Evolutionary conservation across 805 yeast species (phyloP).

Genomic region (Candida pseudofarinosa): DNA sequence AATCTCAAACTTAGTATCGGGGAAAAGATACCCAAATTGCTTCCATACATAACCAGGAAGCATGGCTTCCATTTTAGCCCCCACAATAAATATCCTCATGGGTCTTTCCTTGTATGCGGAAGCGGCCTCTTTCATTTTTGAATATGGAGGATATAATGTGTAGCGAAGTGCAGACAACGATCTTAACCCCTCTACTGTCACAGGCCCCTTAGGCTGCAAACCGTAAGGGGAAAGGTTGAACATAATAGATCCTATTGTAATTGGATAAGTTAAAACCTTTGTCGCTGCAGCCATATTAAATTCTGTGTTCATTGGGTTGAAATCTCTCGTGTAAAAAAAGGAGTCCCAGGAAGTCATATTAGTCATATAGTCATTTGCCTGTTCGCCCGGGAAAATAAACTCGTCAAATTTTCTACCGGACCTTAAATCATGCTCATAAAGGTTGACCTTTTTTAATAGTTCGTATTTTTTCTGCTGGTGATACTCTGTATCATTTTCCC

Average conservation of each 20-base stretch:
- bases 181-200: conserved; percentile 88
- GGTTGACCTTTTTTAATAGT: conserved; percentile 77
- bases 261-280: conserved; percentile 88
- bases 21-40: conserved; percentile 82
- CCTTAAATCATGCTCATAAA: conserved; percentile 91
- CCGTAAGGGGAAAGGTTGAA: conserved; percentile 85
- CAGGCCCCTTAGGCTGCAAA: conserved; percentile 77
- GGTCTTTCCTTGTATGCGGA: conserved; percentile 78
- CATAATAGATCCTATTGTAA: conserved; percentile 78
- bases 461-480: conserved; percentile 66
- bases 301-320: conserved; percentile 94
- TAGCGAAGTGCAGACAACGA: conserved; percentile 90
- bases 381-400: conserved; percentile 84
- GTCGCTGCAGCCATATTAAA: conserved; percentile 94
- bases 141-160: conserved; percentile 68
- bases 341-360: conserved; percentile 89
- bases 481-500: conserved; percentile 76
- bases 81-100: conserved; percentile 81
- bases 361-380: conserved; percentile 68
- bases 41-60: conserved; percentile 95
- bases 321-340: conserved; percentile 86
- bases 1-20: conserved; percentile 75
- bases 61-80: conserved; percentile 91
- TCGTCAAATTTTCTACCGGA: conserved; percentile 94
- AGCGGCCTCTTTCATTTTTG: conserved; percentile 42